Percentiles rank a stretch among this genome's conserved stretches.
Conservation (phyloP, 805 yeast species). For the Sugiyamaella mastotermitis region DNA sequence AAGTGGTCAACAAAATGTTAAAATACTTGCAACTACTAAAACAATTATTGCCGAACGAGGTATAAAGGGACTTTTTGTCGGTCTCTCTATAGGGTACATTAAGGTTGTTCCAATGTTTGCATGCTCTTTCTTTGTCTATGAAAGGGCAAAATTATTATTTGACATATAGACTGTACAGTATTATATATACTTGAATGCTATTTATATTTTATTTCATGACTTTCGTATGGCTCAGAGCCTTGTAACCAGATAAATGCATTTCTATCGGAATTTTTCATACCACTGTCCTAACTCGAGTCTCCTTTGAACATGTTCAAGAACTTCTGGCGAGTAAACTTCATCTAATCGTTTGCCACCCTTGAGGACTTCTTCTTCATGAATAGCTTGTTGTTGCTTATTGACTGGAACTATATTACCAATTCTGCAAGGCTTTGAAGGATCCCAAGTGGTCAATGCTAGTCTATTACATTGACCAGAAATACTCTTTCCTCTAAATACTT, state of each 20-base stretch:
- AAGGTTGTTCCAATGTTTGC: slow-evolving; percentile 97
- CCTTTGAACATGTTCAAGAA: slow-evolving; percentile 49
- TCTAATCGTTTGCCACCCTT: slow-evolving; percentile 56
- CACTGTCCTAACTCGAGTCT: slow-evolving; percentile 72
- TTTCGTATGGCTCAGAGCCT: neutral
- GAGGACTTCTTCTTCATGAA: slow-evolving; percentile 72
- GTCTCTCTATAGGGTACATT: slow-evolving; percentile 89
- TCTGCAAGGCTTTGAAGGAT: slow-evolving; percentile 53
- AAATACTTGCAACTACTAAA: slow-evolving; percentile 32
- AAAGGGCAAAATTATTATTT: slow-evolving; percentile 65
- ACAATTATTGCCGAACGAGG: slow-evolving; percentile 72
- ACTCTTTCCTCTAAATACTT: slow-evolving; percentile 87
- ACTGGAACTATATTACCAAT: slow-evolving; percentile 78
- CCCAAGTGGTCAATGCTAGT: slow-evolving; percentile 81
- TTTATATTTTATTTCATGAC: neutral
- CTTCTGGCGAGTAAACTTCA: slow-evolving; percentile 59
- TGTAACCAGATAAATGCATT: no score
- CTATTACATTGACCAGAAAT: slow-evolving; percentile 77
- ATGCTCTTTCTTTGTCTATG: slow-evolving; percentile 91
- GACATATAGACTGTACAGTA: no score
- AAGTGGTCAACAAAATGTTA: slow-evolving; percentile 39
- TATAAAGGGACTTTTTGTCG: slow-evolving; percentile 83
- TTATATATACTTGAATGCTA: no score
- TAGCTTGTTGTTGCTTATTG: slow-evolving; percentile 80
- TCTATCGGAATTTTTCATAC: slow-evolving; percentile 52